These are phyloP conservation scores for Abrus pulchellus DNA, from an alignment of 306 rosid genomes.

Conservation along the genomic window DNA sequence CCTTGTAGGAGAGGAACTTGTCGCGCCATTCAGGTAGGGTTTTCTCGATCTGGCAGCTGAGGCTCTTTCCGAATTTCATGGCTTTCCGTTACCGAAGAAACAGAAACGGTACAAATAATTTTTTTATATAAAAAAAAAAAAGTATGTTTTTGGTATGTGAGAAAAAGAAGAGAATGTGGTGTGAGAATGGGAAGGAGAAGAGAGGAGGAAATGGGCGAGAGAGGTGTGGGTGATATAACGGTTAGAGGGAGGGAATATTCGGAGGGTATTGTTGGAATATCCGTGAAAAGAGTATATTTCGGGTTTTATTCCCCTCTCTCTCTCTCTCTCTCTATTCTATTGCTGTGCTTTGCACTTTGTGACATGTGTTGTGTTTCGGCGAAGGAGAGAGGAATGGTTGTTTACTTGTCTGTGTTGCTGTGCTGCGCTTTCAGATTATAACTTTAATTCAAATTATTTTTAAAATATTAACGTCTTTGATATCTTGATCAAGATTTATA, in stretches of 20 bases:
- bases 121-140: too few species aligned
- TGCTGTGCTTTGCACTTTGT: neutral
- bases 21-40: slow-evolving; percentile 96
- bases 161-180: neutral
- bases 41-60: slow-evolving; percentile 89
- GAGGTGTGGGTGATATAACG: slow-evolving; percentile 58
- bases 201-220: neutral
- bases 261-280: slow-evolving; percentile 78
- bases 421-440: too few species aligned
- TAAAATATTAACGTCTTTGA: too few species aligned
- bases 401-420: too few species aligned
- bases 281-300: slow-evolving; percentile 69
- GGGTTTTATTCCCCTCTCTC: slow-evolving; percentile 67
- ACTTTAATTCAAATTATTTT: too few species aligned
- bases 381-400: neutral
- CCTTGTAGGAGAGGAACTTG: slow-evolving; percentile 93
- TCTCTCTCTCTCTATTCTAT: neutral
- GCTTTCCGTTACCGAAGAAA: slow-evolving; percentile 10
- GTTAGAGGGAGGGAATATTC: slow-evolving; percentile 72
- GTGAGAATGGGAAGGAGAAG: neutral
- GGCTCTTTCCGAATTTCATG: slow-evolving; percentile 96
- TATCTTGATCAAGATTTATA: too few species aligned
- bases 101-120: neutral
- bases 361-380: neutral
- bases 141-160: neutral